Evolutionary conservation across 2,329 filamentous ascomycete species (phyloP).

Genomic region (Diaporthe citriasiana): DNA sequence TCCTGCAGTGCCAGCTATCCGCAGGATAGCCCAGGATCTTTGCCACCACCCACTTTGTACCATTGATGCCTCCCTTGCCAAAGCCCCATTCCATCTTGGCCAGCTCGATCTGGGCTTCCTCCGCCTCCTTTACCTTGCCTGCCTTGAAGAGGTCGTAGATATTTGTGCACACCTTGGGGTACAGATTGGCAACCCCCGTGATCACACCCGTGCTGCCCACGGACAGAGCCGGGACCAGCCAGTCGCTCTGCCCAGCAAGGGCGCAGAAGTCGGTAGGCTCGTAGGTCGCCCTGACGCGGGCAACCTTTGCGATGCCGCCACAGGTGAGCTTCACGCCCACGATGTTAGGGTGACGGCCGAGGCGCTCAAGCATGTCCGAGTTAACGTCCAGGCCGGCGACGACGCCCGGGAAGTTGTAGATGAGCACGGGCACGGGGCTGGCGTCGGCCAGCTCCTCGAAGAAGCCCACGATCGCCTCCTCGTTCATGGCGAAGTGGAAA

Average conservation of each 20-base stretch:
- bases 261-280: constrained; percentile 71
- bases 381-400: constrained; percentile 77
- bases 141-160: constrained; percentile 63
- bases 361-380: constrained; percentile 72
- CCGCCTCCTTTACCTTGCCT: constrained; percentile 63
- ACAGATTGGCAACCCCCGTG: constrained; percentile 72
- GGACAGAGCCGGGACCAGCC: constrained; percentile 71
- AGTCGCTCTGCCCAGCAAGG: constrained; percentile 80
- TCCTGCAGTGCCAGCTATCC: constrained; percentile 64
- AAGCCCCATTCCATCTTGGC: constrained; percentile 69
- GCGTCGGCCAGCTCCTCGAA: constrained; percentile 74
- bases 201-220: constrained; percentile 71
- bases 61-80: constrained; percentile 71
- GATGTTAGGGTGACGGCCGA: constrained; percentile 74
- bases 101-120: constrained; percentile 64
- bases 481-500: constrained; percentile 75
- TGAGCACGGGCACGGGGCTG: constrained; percentile 73
- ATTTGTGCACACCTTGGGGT: constrained; percentile 63
- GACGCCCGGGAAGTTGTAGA: constrained; percentile 81
- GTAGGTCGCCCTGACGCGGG: constrained; percentile 65
- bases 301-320: constrained; percentile 78
- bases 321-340: constrained; percentile 81
- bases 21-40: constrained; percentile 66
- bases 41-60: constrained; percentile 72
- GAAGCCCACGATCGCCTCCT: constrained; percentile 72